Base-by-base conservation (phyloP, 1,284 basidiomycete species). In the Puccinia triticina region DNA sequence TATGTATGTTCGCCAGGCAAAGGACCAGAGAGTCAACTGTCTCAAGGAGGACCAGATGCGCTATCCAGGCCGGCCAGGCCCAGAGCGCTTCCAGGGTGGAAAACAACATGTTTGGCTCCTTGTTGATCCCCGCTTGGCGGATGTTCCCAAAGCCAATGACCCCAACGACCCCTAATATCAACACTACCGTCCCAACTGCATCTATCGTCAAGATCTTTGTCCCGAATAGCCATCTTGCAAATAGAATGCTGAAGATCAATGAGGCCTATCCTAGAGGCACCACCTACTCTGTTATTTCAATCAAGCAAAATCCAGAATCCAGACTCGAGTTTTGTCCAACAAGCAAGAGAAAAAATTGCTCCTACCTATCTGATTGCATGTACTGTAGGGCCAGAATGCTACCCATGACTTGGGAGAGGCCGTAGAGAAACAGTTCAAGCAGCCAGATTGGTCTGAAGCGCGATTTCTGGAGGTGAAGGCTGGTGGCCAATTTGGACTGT, bases 181-280 rank as follows among this genome's bases (percentile, higher is more conserved):
- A 92, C 78, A 93, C 89, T 66, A 93, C 88, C 8, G 93, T 94
- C 16, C 93, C 93, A 85, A 93, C 92, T 59, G 94, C 92, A 86
- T 95, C 94, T 61, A 90, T 91, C 82, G 88, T 90, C 67, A 92
- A 93, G 59, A 95, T 84, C 26, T 85, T 82, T 1, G 84, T 86
- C 74, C 93, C 93, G 14, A 93, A 91, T 83, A 94, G 89, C 76
- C 84, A 79, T 84, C 92, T 90, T 32, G 93, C 93, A 86, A 95
- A 94, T 53, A 95, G 88, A 86, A 94, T 94, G 87, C 95, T 95
- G 88, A 95, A 95, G 81, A 95, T 91, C 83, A 95, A 90, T 18
- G 93, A 93, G 12, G 92, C 92, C 2, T 93, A 93, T 12, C 84
- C 84, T 32, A 86, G 79, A 7, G 85, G 85, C 3, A 85, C 85